phyloP scores from a whole-genome alignment of 371 early-diverging fungal species.

The Mycotypha africana region DNA sequence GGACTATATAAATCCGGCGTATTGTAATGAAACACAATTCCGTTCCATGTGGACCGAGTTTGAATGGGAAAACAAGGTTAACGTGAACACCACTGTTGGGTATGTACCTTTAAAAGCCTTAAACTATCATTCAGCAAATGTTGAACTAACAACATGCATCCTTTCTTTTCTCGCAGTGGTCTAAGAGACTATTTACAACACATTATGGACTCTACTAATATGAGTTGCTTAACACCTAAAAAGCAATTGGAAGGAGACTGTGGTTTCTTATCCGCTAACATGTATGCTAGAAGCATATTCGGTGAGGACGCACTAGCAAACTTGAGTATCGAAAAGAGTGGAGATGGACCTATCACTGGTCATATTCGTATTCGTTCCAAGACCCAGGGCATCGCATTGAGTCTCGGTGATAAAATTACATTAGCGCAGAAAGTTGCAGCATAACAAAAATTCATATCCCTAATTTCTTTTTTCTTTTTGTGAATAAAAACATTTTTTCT shows the following conservation, averaged over 20 bases:
- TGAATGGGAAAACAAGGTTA: slow-evolving; percentile 99
- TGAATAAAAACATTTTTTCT: too few relatives aligned
- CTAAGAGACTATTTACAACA: slow-evolving; percentile 81
- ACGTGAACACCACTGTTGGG: slow-evolving; percentile 87
- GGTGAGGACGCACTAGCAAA: slow-evolving; percentile 98
- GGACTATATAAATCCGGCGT: slow-evolving; percentile 96
- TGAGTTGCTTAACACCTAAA: slow-evolving; percentile 93
- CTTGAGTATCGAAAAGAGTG: slow-evolving; percentile 83
- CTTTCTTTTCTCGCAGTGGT: too few relatives aligned
- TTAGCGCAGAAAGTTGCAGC: slow-evolving; percentile 46
- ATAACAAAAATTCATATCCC: slow-evolving; percentile 5
- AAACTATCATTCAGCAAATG: too few relatives aligned
- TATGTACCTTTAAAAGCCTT: slow-evolving; percentile 21
- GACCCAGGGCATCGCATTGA: slow-evolving; percentile 96
- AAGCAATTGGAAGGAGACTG: slow-evolving; percentile 91
- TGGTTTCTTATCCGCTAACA: slow-evolving; percentile 93
- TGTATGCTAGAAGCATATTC: slow-evolving; percentile 94
- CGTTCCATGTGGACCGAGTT: slow-evolving; percentile 97
- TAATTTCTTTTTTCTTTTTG: too few relatives aligned
- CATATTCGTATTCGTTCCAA: slow-evolving; percentile 97
- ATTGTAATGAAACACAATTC: slow-evolving; percentile 91
- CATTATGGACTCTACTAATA: slow-evolving; percentile 92
- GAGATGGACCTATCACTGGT: slow-evolving; percentile 78
- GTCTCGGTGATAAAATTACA: slow-evolving; percentile 78
- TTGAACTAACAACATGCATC: too few relatives aligned